phyloP scores from a whole-genome alignment of 2,329 filamentous ascomycete species.

The Diaporthe australafricana region DNA sequence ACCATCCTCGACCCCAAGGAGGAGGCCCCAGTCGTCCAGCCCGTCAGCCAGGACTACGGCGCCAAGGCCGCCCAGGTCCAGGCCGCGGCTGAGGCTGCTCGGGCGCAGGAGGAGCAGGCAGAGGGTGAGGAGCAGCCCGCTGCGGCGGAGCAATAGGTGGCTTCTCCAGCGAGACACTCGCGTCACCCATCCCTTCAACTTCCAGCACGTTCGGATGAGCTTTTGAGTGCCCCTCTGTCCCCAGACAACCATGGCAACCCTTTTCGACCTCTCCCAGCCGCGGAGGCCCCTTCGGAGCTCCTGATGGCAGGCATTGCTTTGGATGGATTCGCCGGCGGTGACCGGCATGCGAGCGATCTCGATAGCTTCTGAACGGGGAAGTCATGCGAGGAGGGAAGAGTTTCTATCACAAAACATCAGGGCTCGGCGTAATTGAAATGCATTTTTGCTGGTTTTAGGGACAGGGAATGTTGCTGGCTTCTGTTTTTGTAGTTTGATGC shows the following conservation, averaged over 20 bases:
- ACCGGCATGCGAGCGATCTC: constrained; percentile 27
- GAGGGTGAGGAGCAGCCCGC: constrained; percentile 66
- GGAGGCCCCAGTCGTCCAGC: constrained; percentile 94
- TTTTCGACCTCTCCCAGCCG: constrained; percentile 12
- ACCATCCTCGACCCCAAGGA: constrained; percentile 99
- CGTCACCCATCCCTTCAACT: constrained; percentile 32
- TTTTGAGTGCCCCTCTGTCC: constrained; percentile 14
- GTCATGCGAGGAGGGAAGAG: constrained; percentile 24
- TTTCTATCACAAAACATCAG: constrained; percentile 37
- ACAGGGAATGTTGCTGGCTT: constrained; percentile 33
- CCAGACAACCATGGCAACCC: constrained; percentile 13
- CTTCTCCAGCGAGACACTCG: constrained; percentile 32
- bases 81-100: constrained; percentile 72
- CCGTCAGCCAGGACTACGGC: constrained; percentile 98
- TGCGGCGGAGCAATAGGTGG: constrained; percentile 59
- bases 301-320: constrained; percentile 18
- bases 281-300: constrained; percentile 16
- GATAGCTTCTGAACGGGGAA: constrained; percentile 23
- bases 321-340: constrained; percentile 2
- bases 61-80: constrained; percentile 81
- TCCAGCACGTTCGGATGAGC: constrained; percentile 20
- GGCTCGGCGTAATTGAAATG: constrained; percentile 38
- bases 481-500: constrained; percentile 31
- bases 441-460: constrained; percentile 39
- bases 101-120: constrained; percentile 60